phyloP scores from a whole-genome alignment of 2,329 filamentous ascomycete genomes.

The Stemphylium beticola region DNA sequence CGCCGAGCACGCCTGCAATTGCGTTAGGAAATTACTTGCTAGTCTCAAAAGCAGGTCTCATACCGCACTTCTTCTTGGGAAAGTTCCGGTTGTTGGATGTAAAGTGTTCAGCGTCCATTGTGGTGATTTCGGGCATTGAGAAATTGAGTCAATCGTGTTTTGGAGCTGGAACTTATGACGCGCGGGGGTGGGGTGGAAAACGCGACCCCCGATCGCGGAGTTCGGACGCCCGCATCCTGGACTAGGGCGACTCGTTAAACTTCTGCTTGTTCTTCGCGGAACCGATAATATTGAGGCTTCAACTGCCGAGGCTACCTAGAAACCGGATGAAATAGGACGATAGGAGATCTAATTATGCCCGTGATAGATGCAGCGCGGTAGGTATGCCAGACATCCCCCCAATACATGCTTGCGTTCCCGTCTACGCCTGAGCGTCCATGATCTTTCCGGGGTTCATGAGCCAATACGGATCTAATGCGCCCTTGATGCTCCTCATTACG shows the following conservation, averaged over 20 bases:
- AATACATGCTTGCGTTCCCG: slow-evolving; percentile 17
- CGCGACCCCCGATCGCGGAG: slow-evolving; percentile 37
- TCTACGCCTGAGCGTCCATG: slow-evolving; percentile 63
- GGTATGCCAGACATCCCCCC: slow-evolving; percentile 27
- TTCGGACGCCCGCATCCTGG: neutral
- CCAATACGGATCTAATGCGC: slow-evolving; percentile 83
- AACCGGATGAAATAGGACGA: neutral
- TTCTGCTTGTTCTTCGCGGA: neutral
- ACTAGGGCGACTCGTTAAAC: neutral
- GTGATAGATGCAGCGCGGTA: slow-evolving; percentile 16
- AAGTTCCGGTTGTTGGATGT: slow-evolving; percentile 50
- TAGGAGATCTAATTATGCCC: slow-evolving; percentile 2
- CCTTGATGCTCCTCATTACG: slow-evolving; percentile 85
- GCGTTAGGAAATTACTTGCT: slow-evolving; percentile 15
- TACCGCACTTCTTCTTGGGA: slow-evolving; percentile 61
- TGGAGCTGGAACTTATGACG: slow-evolving; percentile 30
- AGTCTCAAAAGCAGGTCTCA: slow-evolving; percentile 49
- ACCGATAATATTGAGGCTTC: no score
- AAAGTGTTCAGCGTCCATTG: slow-evolving; percentile 54
- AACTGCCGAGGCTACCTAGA: no score
- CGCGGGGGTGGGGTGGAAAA: slow-evolving; percentile 32
- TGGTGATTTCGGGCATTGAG: slow-evolving; percentile 24
- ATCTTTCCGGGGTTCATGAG: slow-evolving; percentile 94
- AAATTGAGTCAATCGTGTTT: slow-evolving; percentile 31
- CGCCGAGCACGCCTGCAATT: slow-evolving; percentile 72